Conservation (phyloP, 352 stramenopile genomes). For the Phytophthora meadii region DNA sequence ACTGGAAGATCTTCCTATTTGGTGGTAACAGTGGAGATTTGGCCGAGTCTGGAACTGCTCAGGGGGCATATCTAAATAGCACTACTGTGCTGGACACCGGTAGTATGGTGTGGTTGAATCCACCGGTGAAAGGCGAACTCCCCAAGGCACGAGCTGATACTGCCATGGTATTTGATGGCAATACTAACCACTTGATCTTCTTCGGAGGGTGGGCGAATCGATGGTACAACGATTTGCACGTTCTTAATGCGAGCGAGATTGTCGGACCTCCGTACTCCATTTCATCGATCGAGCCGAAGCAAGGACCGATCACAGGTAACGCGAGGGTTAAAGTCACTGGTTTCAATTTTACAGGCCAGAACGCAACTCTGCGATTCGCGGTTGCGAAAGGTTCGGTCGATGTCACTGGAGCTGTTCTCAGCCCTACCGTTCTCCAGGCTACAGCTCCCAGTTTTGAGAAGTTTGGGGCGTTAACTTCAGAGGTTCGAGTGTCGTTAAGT, state of each 20-base stretch:
- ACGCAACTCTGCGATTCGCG: slow-evolving; percentile 91
- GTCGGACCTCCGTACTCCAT: slow-evolving; percentile 97
- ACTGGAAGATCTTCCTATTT: slow-evolving; percentile 99
- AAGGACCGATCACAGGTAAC: slow-evolving; percentile 94
- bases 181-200: slow-evolving; percentile 91
- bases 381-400: slow-evolving; percentile 95
- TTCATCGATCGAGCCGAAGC: slow-evolving; percentile 87
- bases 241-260: slow-evolving; percentile 95
- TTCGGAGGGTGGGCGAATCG: slow-evolving; percentile 97
- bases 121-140: slow-evolving; percentile 72
- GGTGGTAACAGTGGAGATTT: slow-evolving; percentile 96
- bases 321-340: slow-evolving; percentile 91
- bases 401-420: slow-evolving; percentile 88
- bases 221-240: slow-evolving; percentile 94
- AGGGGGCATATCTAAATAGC: slow-evolving; percentile 91
- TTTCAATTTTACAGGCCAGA: slow-evolving; percentile 92
- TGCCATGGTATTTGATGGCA: slow-evolving; percentile 93
- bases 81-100: slow-evolving; percentile 94
- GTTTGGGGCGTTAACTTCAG: slow-evolving; percentile 87
- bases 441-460: slow-evolving; percentile 95
- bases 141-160: slow-evolving; percentile 93
- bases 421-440: slow-evolving; percentile 87
- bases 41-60: slow-evolving; percentile 81
- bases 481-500: slow-evolving; percentile 92
- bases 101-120: slow-evolving; percentile 75